These are phyloP conservation scores for Auriscalpium vulgare DNA, from an alignment of 768 basidiomycete species.

Conservation along the genomic window DNA sequence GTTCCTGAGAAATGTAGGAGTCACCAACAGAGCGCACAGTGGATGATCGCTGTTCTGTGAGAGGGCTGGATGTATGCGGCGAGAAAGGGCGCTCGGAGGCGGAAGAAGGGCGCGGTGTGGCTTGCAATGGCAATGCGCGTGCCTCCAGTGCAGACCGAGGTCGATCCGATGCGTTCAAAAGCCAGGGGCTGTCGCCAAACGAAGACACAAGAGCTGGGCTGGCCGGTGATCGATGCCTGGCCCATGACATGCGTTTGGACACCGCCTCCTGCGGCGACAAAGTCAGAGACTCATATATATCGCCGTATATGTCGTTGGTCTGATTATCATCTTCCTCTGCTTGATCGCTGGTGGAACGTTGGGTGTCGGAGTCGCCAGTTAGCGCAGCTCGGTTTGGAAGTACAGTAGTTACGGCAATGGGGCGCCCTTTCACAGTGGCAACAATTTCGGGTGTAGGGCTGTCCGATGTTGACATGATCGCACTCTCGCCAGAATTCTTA, in stretches of 20 bases:
- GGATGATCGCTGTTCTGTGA: background rate
- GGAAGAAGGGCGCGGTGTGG: background rate
- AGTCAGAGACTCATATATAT: conserved; percentile 5
- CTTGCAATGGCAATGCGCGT: background rate
- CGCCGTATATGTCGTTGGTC: conserved; percentile 2
- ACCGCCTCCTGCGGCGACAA: conserved; percentile 9
- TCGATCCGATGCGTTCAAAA: conserved; percentile 1
- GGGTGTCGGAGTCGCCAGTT: no score
- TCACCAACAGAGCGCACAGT: background rate
- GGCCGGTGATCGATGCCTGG: background rate
- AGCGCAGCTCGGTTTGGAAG: no score
- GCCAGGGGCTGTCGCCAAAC: background rate
- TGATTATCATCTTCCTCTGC: background rate
- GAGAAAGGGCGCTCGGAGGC: background rate
- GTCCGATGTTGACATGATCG: no score
- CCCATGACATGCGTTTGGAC: conserved; percentile 12
- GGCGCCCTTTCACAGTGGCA: no score
- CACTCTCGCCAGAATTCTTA: no score
- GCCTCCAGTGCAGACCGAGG: conserved; percentile 5
- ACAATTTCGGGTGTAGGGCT: no score
- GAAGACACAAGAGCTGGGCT: background rate
- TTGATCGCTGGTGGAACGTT: background rate
- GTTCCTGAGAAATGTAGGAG: background rate
- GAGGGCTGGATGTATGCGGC: conserved; percentile 7
- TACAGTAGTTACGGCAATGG: no score